These are phyloP conservation scores for Apiospora aurea DNA, from an alignment of 2,329 filamentous ascomycete genomes.

Conservation along the genomic window DNA sequence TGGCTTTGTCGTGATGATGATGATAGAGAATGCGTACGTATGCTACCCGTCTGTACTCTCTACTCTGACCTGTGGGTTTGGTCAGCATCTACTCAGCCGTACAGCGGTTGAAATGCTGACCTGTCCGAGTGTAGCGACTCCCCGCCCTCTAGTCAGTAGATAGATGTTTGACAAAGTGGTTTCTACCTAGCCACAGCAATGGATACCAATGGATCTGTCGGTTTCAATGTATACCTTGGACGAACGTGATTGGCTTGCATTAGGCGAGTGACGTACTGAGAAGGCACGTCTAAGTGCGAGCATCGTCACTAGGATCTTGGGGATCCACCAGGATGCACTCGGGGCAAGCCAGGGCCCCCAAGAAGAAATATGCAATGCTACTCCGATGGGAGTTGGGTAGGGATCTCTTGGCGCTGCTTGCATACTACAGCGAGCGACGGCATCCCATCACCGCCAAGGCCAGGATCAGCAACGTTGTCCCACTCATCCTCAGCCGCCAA, in stretches of 20 bases:
- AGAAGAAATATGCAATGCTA: slow-evolving; percentile 13
- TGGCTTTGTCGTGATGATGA: not conserved
- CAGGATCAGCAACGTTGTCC: slow-evolving; percentile 28
- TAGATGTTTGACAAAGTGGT: slow-evolving; percentile 8
- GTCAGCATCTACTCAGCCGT: not conserved
- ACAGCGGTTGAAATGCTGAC: not conserved
- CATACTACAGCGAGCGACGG: slow-evolving; percentile 6
- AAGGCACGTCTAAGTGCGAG: not conserved
- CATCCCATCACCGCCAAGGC: slow-evolving; percentile 27
- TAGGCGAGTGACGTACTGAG: slow-evolving; percentile 17
- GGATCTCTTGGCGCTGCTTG: slow-evolving; percentile 3
- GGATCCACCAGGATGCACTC: slow-evolving; percentile 17
- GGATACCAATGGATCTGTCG: not conserved
- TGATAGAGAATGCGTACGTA: not conserved
- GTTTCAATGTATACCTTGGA: slow-evolving; percentile 1
- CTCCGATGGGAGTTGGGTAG: not conserved
- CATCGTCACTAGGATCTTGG: slow-evolving; percentile 6
- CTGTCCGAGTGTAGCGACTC: slow-evolving; percentile 1
- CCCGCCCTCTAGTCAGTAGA: slow-evolving; percentile 1
- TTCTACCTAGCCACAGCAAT: not conserved
- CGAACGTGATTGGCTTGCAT: not conserved
- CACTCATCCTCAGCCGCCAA: slow-evolving; percentile 31
- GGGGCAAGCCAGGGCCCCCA: slow-evolving; percentile 7
- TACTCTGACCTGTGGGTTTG: not conserved
- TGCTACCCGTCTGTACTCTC: not conserved